Evolutionary conservation across 371 early-diverging fungal genomes (phyloP).

Genomic region (Nematocida minor): DNA sequence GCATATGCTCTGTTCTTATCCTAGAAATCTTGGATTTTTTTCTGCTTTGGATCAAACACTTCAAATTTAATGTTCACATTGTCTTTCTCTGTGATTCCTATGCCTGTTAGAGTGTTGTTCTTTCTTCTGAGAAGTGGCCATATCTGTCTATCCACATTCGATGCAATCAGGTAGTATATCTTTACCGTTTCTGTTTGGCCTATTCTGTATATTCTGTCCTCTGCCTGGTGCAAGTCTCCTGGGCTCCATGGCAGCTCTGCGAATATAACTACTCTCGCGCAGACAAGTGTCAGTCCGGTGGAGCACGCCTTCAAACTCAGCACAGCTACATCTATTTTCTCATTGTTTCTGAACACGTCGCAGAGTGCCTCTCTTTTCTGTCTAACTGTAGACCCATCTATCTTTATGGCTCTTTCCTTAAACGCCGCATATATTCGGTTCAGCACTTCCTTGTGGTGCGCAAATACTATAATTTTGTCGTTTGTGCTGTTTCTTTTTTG

Average conservation of each 20-base stretch:
- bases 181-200: slow-evolving; percentile 66
- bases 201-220: slow-evolving; percentile 67
- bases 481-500: slow-evolving; percentile 65
- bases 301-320: slow-evolving; percentile 67
- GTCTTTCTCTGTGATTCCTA: slow-evolving; percentile 60
- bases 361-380: slow-evolving; percentile 57
- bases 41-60: neutral
- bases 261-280: slow-evolving; percentile 68
- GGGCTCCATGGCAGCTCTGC: slow-evolving; percentile 71
- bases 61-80: neutral
- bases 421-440: slow-evolving; percentile 62
- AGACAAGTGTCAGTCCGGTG: slow-evolving; percentile 68
- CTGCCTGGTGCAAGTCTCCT: slow-evolving; percentile 67
- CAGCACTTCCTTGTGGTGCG: slow-evolving; percentile 67
- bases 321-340: slow-evolving; percentile 65
- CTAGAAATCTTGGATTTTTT: neutral
- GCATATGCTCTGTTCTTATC: no score
- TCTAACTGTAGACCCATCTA: slow-evolving; percentile 67
- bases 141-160: slow-evolving; percentile 66
- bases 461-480: slow-evolving; percentile 66
- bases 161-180: slow-evolving; percentile 68
- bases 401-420: slow-evolving; percentile 65
- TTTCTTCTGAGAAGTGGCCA: slow-evolving; percentile 58
- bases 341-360: slow-evolving; percentile 64
- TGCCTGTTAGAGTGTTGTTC: slow-evolving; percentile 54